Base-by-base conservation (phyloP, 2,329 filamentous ascomycete species). In the Cryphonectria parasitica region DNA sequence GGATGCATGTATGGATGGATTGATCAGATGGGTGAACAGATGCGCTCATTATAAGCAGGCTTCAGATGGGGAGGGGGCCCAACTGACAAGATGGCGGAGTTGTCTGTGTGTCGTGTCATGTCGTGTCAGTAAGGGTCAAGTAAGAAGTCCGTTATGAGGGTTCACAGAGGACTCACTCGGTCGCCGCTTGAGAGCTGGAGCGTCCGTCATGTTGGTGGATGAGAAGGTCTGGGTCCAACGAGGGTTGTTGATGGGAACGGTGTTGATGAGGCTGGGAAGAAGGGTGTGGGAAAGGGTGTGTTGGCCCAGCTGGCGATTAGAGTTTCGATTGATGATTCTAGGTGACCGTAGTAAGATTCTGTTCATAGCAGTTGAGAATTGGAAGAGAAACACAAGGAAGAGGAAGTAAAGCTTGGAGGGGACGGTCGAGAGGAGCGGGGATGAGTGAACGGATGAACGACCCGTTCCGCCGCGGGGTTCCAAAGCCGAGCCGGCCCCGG, bases 1-100 rank as follows among this genome's bases (percentile, higher is more conserved):
- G n/a, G n/a, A n/a, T n/a, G n/a, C n/a, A n/a, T n/a, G n/a, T n/a
- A n/a, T n/a, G 7, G 45, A 49, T n/a, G 45, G 8, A 11, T n/a
- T 2, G 45, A 49, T 49, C 7, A n/a, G 45, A n/a, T 39, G 19
- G 45, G n/a, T 17, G 41, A 17, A 43, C 41, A 43, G 7, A 15
- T 36, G 34, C n/a, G 41, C 5, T 22, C 28, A 2, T 17, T n/a
- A 17, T 2, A 25, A 22, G 36, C 22, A 19, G 56, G 56, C 15
- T 28, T 10, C 19, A 13, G 36, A 3, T 10, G 17, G 43, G 63
- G 39, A 56, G 56, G 17, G 22, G 43, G 41, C 2, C 39, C 1
- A n/a, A 82, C 83, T 77, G 75, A 87, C 85, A 88, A 86, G 76
- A 88, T 77, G 54, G 80, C 83, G 22, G 85, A 83, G 74, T 83